These are phyloP conservation scores for Maudiozyma barnettii DNA, from an alignment of 805 yeast species.

Conservation along the genomic window DNA sequence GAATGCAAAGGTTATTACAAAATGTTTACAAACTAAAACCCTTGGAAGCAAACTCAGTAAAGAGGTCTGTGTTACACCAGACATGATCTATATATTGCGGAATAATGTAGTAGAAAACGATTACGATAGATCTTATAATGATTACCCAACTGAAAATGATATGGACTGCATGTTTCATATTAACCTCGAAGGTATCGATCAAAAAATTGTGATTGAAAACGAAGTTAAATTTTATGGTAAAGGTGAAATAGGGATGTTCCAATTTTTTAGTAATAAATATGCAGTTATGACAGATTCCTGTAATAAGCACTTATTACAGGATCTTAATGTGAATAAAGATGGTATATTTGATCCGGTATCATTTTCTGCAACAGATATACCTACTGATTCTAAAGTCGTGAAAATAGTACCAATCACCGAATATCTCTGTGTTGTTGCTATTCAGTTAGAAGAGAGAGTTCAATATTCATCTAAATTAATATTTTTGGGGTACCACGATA, in stretches of 20 bases:
- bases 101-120: neutral
- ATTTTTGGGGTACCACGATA: neutral
- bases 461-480: neutral
- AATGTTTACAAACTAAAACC: slow-evolving; percentile 2
- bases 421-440: neutral
- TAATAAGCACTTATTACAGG: neutral
- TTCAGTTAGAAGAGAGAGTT: neutral
- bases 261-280: slow-evolving; percentile 8
- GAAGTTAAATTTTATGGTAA: slow-evolving; percentile 7
- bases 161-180: neutral
- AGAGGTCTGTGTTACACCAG: slow-evolving; percentile 4
- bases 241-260: slow-evolving; percentile 2
- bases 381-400: neutral
- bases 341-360: neutral
- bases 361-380: neutral
- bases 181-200: neutral
- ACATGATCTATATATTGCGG: slow-evolving; percentile 6
- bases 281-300: neutral
- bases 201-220: slow-evolving; percentile 1
- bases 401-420: neutral
- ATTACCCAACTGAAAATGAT: neutral
- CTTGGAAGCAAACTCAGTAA: slow-evolving; percentile 3
- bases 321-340: neutral
- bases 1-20: slow-evolving; percentile 9
- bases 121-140: neutral